Conservation (phyloP, 2,329 filamentous ascomycete genomes). For the Hyphodiscus sp. region DNA sequence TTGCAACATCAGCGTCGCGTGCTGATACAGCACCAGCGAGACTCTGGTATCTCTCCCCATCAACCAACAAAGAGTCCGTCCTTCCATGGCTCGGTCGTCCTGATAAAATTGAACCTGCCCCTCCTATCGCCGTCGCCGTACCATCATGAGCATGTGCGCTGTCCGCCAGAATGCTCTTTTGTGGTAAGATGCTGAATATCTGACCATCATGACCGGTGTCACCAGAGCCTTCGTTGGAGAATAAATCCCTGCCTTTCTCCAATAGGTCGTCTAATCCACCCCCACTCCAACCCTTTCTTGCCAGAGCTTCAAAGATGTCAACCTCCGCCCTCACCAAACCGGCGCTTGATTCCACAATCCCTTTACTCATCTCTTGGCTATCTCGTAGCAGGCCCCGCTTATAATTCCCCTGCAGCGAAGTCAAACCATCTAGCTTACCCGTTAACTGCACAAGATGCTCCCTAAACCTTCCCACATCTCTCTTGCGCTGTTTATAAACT, state of each 20-base stretch:
- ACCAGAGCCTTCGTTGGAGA: slow-evolving; percentile 38
- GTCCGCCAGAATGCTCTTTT: slow-evolving; percentile 57
- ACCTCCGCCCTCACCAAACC: slow-evolving; percentile 62
- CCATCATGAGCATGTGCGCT: slow-evolving; percentile 32
- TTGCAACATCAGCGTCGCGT: slow-evolving; percentile 36
- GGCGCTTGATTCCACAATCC: slow-evolving; percentile 58
- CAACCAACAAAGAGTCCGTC: slow-evolving; percentile 49
- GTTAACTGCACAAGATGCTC: slow-evolving; percentile 59
- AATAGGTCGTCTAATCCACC: slow-evolving; percentile 60
- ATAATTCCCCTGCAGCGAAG: slow-evolving; percentile 53
- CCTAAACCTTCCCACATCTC: slow-evolving; percentile 56
- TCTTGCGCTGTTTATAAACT: slow-evolving; percentile 49
- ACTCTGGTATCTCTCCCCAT: slow-evolving; percentile 50
- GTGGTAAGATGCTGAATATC: slow-evolving; percentile 59
- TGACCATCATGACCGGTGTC: slow-evolving; percentile 37
- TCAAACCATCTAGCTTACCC: slow-evolving; percentile 54
- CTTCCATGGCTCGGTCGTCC: slow-evolving; percentile 34
- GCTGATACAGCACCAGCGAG: slow-evolving; percentile 41
- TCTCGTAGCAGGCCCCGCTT: slow-evolving; percentile 53
- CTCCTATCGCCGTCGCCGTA: slow-evolving; percentile 3
- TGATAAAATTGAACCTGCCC: background rate
- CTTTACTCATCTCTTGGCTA: slow-evolving; percentile 56
- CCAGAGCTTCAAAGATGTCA: slow-evolving; percentile 62
- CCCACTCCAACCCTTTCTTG: slow-evolving; percentile 61
- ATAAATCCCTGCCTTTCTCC: slow-evolving; percentile 57